phyloP scores from a whole-genome alignment of 805 yeast genomes.

The Spathaspora passalidarum region DNA sequence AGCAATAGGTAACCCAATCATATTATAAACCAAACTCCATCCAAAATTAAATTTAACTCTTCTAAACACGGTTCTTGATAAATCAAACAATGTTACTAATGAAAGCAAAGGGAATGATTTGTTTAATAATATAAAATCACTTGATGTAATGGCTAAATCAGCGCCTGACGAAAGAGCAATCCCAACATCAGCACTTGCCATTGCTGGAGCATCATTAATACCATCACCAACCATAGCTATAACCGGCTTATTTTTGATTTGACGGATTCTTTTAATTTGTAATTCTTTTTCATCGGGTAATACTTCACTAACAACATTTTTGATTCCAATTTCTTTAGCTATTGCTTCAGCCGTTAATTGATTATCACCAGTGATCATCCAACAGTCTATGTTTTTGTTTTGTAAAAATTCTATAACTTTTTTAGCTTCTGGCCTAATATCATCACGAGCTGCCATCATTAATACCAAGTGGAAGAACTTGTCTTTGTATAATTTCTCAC shows the following conservation, averaged over 20 bases:
- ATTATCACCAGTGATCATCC: slow-evolving; percentile 81
- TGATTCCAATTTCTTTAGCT: slow-evolving; percentile 60
- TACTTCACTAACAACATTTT: slow-evolving; percentile 63
- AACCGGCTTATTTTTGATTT: slow-evolving; percentile 24
- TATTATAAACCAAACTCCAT: slow-evolving; percentile 58
- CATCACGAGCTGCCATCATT: slow-evolving; percentile 60
- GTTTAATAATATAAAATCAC: slow-evolving; percentile 67
- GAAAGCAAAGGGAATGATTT: slow-evolving; percentile 49
- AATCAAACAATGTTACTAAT: slow-evolving; percentile 52
- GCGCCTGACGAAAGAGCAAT: slow-evolving; percentile 75
- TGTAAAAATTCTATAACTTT: slow-evolving; percentile 40
- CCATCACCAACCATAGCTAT: slow-evolving; percentile 87
- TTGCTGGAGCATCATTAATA: slow-evolving; percentile 79
- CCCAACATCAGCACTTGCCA: slow-evolving; percentile 74
- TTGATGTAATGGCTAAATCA: slow-evolving; percentile 70
- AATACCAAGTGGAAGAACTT: slow-evolving; percentile 37
- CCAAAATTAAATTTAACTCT: slow-evolving; percentile 57
- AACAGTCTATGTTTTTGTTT: slow-evolving; percentile 49
- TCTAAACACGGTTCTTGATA: slow-evolving; percentile 47
- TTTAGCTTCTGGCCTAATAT: slow-evolving; percentile 54
- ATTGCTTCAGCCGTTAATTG: slow-evolving; percentile 63
- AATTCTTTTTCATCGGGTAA: slow-evolving; percentile 71
- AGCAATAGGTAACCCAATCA: slow-evolving; percentile 59
- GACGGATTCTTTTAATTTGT: slow-evolving; percentile 54
- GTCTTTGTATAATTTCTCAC: slow-evolving; percentile 23